phyloP scores from a whole-genome alignment of 805 yeast genomes.

The Schwanniomyces polymorphus region DNA sequence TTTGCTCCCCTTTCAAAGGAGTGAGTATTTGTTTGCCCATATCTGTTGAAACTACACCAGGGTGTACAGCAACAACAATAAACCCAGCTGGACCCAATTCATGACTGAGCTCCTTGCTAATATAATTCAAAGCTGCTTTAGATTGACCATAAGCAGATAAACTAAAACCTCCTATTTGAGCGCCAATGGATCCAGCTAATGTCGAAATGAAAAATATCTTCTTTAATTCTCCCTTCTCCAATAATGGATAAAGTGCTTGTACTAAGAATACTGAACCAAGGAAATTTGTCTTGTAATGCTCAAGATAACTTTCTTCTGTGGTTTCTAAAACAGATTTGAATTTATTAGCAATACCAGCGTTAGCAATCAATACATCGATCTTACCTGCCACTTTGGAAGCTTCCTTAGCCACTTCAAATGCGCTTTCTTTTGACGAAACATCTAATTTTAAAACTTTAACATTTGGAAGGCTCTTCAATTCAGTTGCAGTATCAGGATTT shows the following conservation, averaged over 20 bases:
- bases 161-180: slow-evolving; percentile 17
- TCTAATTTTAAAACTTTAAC: slow-evolving; percentile 12
- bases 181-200: slow-evolving; percentile 22
- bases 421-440: slow-evolving; percentile 29
- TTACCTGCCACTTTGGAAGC: slow-evolving; percentile 5
- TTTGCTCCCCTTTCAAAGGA: not conserved
- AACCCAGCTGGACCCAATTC: slow-evolving; percentile 24
- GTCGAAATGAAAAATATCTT: slow-evolving; percentile 29
- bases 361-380: slow-evolving; percentile 34
- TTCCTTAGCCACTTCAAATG: slow-evolving; percentile 7
- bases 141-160: slow-evolving; percentile 30
- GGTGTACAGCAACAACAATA: slow-evolving; percentile 32
- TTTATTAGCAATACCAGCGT: slow-evolving; percentile 23
- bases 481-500: slow-evolving; percentile 25
- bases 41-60: slow-evolving; percentile 42
- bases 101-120: slow-evolving; percentile 20
- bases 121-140: slow-evolving; percentile 35
- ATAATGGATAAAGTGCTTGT: slow-evolving; percentile 24
- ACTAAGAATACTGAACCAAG: slow-evolving; percentile 30
- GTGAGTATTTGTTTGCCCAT: slow-evolving; percentile 15
- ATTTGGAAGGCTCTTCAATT: slow-evolving; percentile 10
- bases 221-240: slow-evolving; percentile 18
- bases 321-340: slow-evolving; percentile 14
- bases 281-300: slow-evolving; percentile 20
- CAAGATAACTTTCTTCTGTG: slow-evolving; percentile 12